Conservation (phyloP, 192 early-diverging fungal species). For the Spinellus fusiger region DNA sequence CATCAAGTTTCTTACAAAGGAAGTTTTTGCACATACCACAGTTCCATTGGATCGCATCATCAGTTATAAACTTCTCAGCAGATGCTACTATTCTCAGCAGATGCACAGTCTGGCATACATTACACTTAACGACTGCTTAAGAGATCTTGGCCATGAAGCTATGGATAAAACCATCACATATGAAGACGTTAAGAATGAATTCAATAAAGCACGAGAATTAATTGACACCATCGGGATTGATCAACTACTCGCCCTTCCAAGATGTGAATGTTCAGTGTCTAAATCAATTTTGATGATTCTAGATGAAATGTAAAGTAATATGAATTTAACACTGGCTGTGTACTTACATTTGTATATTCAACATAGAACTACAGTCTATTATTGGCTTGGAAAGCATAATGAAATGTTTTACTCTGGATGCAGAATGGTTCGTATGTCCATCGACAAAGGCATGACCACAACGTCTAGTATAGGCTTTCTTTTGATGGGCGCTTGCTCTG, state of each 20-base stretch:
- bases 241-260: not conserved
- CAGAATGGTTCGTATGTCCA: conserved; percentile 15
- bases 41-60: conserved; percentile 21
- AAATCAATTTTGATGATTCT: conserved; percentile 21
- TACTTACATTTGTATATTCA: not conserved
- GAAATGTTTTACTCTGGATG: conserved; percentile 21
- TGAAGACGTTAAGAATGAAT: conserved; percentile 1
- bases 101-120: conserved; percentile 15
- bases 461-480: conserved; percentile 21
- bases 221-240: conserved; percentile 17
- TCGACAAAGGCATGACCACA: conserved; percentile 11
- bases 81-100: conserved; percentile 18
- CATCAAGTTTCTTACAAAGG: conserved; percentile 4
- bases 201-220: not conserved
- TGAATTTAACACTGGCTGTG: not conserved
- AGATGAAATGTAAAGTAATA: conserved; percentile 16
- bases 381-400: conserved; percentile 23
- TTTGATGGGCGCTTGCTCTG: conserved; percentile 19
- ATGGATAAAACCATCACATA: not conserved
- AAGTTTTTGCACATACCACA: conserved; percentile 16
- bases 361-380: conserved; percentile 15
- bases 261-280: not conserved
- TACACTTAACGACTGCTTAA: conserved; percentile 8
- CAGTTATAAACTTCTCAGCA: conserved; percentile 18
- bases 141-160: conserved; percentile 14